Conservation (phyloP, 2,329 filamentous ascomycete species). For the Trichothecium sympodiale region DNA sequence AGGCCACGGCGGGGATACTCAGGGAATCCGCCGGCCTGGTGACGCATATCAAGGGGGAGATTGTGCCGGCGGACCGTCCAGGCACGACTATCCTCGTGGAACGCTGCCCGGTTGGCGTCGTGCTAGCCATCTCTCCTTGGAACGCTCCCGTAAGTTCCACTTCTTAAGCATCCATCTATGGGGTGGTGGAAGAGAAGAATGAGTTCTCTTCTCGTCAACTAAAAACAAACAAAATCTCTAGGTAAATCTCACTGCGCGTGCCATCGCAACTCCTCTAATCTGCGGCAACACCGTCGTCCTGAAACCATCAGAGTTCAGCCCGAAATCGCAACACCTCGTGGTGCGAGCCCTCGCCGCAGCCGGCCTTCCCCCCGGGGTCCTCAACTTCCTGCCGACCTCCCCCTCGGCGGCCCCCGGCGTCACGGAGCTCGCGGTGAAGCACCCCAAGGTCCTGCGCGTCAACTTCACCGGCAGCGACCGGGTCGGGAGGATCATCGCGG, state of each 20-base stretch:
- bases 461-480: constrained; percentile 61
- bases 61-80: constrained; percentile 26
- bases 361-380: constrained; percentile 51
- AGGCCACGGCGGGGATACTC: constrained; percentile 21
- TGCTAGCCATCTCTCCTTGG: constrained; percentile 61
- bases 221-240: too few species aligned
- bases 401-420: constrained; percentile 45
- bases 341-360: constrained; percentile 48
- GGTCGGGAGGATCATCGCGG: constrained; percentile 53
- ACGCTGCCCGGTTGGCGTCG: constrained; percentile 58
- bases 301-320: constrained; percentile 50
- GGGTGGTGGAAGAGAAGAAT: too few species aligned
- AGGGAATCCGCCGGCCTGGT: constrained; percentile 29
- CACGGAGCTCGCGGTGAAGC: constrained; percentile 49
- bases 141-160: neutral
- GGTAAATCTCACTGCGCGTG: constrained; percentile 14
- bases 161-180: too few species aligned
- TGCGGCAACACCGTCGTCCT: constrained; percentile 50
- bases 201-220: too few species aligned
- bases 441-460: constrained; percentile 51
- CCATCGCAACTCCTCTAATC: constrained; percentile 39
- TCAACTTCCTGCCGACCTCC: constrained; percentile 53
- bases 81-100: constrained; percentile 48
- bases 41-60: constrained; percentile 22
- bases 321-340: constrained; percentile 45